phyloP scores from a whole-genome alignment of 306 rosid genomes.

The Morella rubra region DNA sequence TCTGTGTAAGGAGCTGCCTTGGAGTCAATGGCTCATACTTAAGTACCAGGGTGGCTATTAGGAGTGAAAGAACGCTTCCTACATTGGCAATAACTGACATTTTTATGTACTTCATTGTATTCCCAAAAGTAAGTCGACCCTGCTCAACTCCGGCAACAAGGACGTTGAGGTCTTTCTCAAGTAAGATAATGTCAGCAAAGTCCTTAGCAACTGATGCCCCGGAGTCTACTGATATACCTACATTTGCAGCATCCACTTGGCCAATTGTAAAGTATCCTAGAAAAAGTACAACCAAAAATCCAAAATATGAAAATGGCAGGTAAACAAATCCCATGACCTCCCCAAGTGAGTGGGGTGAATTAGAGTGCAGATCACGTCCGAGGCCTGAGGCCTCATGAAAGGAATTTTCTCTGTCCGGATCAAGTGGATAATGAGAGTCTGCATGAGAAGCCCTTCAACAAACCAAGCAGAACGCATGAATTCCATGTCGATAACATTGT shows the following conservation, averaged over 20 bases:
- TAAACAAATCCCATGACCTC: conserved; percentile 48
- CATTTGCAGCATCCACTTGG: conserved; percentile 77
- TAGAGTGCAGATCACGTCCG: too few relatives aligned
- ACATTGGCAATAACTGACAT: conserved; percentile 78
- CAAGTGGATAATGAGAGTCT: conserved; percentile 71
- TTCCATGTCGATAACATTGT: not conserved
- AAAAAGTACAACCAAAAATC: conserved; percentile 53
- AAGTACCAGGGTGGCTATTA: conserved; percentile 56
- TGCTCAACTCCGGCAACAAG: conserved; percentile 82
- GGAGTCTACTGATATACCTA: conserved; percentile 82
- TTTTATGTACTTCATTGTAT: conserved; percentile 83
- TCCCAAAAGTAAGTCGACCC: conserved; percentile 71
- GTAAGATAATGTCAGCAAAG: conserved; percentile 77
- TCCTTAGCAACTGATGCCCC: conserved; percentile 82
- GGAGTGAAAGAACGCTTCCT: conserved; percentile 70
- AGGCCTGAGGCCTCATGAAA: too few relatives aligned
- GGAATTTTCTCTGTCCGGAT: conserved; percentile 71
- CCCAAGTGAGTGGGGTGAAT: too few relatives aligned
- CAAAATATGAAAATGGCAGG: conserved; percentile 60
- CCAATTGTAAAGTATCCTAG: conserved; percentile 60
- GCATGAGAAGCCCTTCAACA: conserved; percentile 77
- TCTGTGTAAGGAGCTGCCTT: conserved; percentile 71
- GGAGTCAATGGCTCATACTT: conserved; percentile 67
- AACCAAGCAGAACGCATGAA: conserved; percentile 85
- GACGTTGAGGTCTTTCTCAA: conserved; percentile 83